A percentile compares a stretch with the other conserved stretches of the same genome.
phyloP scores from a whole-genome alignment of 1,284 basidiomycete genomes.

The Sparassis latifolia region DNA sequence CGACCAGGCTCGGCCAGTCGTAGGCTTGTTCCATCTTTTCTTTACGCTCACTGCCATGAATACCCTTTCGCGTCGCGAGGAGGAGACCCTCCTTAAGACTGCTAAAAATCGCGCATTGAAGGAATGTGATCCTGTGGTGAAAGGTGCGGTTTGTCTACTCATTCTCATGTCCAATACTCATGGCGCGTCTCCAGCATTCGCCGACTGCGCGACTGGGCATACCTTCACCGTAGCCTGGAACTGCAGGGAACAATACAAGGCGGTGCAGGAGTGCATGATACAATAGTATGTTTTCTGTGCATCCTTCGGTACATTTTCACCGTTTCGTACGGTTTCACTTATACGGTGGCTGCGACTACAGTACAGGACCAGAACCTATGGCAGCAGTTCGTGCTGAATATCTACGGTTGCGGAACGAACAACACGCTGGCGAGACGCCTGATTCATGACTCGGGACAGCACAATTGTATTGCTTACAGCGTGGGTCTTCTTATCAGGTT shows the following conservation, averaged over 20 bases:
- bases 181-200: conserved; percentile 56
- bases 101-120: conserved; percentile 78
- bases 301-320: background rate
- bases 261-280: conserved; percentile 75
- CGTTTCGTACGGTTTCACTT: conserved; percentile 1
- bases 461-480: background rate
- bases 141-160: conserved; percentile 39
- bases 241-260: conserved; percentile 65
- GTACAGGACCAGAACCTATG: conserved; percentile 71
- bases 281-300: conserved; percentile 57
- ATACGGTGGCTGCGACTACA: conserved; percentile 22
- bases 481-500: no score
- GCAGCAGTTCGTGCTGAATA: conserved; percentile 67
- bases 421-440: conserved; percentile 9
- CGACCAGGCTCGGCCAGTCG: no score
- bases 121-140: conserved; percentile 72
- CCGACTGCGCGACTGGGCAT: conserved; percentile 75
- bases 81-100: conserved; percentile 75
- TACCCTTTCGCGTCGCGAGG: conserved; percentile 82
- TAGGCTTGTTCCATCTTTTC: no score
- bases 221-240: conserved; percentile 82
- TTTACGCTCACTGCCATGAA: conserved; percentile 46
- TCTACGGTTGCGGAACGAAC: conserved; percentile 52
- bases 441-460: conserved; percentile 7
- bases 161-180: background rate